phyloP scores from a whole-genome alignment of 192 early-diverging fungal species.

The Coemansia sp. region DNA sequence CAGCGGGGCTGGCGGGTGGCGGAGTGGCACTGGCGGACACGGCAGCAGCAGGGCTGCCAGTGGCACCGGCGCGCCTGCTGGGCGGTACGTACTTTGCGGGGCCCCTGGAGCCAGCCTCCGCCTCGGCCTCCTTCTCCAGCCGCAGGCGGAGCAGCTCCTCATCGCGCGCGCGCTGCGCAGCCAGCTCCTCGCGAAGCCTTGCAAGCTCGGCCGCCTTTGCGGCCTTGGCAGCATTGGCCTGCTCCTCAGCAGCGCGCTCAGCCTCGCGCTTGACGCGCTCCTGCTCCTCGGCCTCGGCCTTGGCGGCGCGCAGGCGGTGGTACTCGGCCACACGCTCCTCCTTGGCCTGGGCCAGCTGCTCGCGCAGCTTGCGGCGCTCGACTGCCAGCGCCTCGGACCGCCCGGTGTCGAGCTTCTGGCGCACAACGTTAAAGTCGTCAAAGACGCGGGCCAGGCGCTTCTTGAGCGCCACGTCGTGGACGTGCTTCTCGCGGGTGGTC shows the following conservation, averaged over 20 bases:
- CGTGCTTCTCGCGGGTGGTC: slow-evolving; percentile 63
- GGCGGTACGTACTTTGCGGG: slow-evolving; percentile 40
- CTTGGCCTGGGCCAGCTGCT: slow-evolving; percentile 52
- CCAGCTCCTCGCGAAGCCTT: slow-evolving; percentile 40
- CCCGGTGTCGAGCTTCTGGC: slow-evolving; percentile 53
- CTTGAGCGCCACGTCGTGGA: slow-evolving; percentile 74
- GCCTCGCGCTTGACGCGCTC: slow-evolving; percentile 54
- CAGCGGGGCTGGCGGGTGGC: slow-evolving; percentile 9
- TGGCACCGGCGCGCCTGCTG: slow-evolving; percentile 20
- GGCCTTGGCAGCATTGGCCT: slow-evolving; percentile 17
- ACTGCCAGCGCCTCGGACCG: slow-evolving; percentile 61
- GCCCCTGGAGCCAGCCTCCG: slow-evolving; percentile 5
- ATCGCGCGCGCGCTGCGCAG: slow-evolving; percentile 43
- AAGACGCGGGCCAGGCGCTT: slow-evolving; percentile 75
- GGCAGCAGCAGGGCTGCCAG: neutral
- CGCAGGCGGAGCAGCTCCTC: slow-evolving; percentile 53
- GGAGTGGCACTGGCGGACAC: slow-evolving; percentile 11
- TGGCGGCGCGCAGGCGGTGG: slow-evolving; percentile 39
- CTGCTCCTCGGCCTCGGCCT: slow-evolving; percentile 44
- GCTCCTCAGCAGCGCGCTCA: slow-evolving; percentile 32
- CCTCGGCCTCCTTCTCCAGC: slow-evolving; percentile 31
- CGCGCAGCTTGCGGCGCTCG: slow-evolving; percentile 60
- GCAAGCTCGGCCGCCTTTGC: slow-evolving; percentile 45
- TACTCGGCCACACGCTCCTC: slow-evolving; percentile 52
- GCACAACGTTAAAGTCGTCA: slow-evolving; percentile 69